Conservation (phyloP, 371 early-diverging fungal species). For the Mortierella sp. region DNA sequence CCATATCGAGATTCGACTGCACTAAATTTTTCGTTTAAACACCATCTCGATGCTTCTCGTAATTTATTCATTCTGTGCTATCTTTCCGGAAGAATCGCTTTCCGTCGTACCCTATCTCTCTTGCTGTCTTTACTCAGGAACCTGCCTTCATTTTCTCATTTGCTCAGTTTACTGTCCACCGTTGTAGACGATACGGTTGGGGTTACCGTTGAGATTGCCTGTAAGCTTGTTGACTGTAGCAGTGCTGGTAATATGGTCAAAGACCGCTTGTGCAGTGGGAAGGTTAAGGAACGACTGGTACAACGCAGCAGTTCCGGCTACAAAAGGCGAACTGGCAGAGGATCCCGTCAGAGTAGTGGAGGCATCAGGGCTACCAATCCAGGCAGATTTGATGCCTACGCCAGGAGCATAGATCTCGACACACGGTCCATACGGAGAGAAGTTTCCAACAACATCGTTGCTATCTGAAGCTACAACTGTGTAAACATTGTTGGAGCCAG, state of each 20-base stretch:
- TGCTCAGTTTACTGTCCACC: too few species aligned
- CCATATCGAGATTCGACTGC: too few species aligned
- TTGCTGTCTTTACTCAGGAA: too few species aligned
- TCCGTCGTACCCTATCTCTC: too few species aligned
- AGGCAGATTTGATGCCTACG: slow-evolving; percentile 44
- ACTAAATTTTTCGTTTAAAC: too few species aligned
- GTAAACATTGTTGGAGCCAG: slow-evolving; percentile 66
- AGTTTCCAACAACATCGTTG: slow-evolving; percentile 57
- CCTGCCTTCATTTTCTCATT: too few species aligned
- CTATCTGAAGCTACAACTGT: slow-evolving; percentile 76
- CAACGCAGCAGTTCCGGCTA: slow-evolving; percentile 57
- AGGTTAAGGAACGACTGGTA: slow-evolving; percentile 2
- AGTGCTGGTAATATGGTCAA: background rate
- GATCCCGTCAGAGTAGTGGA: slow-evolving; percentile 54
- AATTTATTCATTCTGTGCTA: too few species aligned
- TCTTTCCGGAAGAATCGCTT: too few species aligned
- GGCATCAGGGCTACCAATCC: slow-evolving; percentile 25
- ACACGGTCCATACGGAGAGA: slow-evolving; percentile 68
- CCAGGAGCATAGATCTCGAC: slow-evolving; percentile 70
- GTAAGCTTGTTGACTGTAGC: background rate
- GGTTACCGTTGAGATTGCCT: background rate
- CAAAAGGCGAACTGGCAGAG: slow-evolving; percentile 61
- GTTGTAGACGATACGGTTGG: slow-evolving; percentile 1
- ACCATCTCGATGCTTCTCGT: too few species aligned
- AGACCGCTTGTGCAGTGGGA: background rate